A percentile compares a stretch with the other conserved stretches of the same genome.
Evolutionary conservation across 2,329 filamentous ascomycete species (phyloP).

Genomic region (Furcasterigmium sp.): DNA sequence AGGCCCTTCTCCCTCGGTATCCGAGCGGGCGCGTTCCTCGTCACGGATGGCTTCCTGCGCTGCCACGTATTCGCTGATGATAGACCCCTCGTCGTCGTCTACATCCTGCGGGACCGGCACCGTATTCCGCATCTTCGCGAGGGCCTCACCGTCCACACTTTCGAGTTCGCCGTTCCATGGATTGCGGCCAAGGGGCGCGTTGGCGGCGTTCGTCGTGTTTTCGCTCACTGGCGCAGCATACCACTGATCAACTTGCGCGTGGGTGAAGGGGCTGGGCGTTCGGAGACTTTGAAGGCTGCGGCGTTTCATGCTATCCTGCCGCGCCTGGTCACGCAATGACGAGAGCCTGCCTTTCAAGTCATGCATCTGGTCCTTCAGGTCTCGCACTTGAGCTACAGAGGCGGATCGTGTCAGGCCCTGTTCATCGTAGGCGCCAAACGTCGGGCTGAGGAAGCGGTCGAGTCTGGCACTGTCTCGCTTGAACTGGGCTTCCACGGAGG

Average conservation of each 20-base stretch:
- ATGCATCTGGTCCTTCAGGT: conserved; percentile 77
- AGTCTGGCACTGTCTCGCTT: conserved; percentile 25
- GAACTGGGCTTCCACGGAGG: conserved; percentile 19
- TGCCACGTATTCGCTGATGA: conserved; percentile 19
- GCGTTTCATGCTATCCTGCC: conserved; percentile 72
- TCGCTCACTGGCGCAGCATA: conserved; percentile 27
- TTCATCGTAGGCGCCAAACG: conserved; percentile 34
- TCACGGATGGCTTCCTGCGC: conserved; percentile 17
- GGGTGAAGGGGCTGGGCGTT: conserved; percentile 73
- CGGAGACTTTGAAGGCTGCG: conserved; percentile 71
- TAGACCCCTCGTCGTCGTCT: conserved; percentile 19
- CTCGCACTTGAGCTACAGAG: conserved; percentile 68
- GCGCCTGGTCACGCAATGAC: conserved; percentile 69
- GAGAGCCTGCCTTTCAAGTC: conserved; percentile 83
- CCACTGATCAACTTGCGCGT: conserved; percentile 55
- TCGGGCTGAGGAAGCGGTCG: conserved; percentile 38
- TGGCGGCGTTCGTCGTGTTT: conserved; percentile 14
- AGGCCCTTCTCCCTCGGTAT: conserved; percentile 5
- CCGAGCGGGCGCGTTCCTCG: conserved; percentile 15
- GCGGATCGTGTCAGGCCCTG: conserved; percentile 57
- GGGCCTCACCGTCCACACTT: conserved; percentile 19
- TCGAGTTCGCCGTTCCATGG: conserved; percentile 24
- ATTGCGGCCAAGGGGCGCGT: conserved; percentile 10
- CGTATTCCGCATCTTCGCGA: conserved; percentile 6
- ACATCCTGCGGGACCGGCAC: conserved; percentile 5